Evolutionary conservation across 768 basidiomycete genomes (phyloP).

Genomic region (Crassisporium funariophilum): DNA sequence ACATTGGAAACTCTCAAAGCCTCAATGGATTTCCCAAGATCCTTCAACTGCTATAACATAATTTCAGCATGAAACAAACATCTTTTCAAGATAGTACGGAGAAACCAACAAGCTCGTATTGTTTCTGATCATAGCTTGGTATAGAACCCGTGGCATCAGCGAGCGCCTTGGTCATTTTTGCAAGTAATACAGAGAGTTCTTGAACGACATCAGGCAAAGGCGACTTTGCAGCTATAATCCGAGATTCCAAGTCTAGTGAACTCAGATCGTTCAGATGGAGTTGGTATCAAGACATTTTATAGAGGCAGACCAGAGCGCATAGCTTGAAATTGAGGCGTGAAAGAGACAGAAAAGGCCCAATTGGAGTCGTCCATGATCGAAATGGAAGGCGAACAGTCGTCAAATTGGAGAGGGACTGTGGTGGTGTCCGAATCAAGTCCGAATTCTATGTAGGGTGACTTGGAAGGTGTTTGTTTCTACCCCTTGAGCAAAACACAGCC

Average conservation of each 20-base stretch:
- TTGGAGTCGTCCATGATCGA: constrained; percentile 34
- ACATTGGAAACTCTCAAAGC: constrained; percentile 44
- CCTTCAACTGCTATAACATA: constrained; percentile 60
- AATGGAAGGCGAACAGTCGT: background rate
- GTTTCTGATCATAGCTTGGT: constrained; percentile 74
- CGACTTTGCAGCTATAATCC: constrained; percentile 44
- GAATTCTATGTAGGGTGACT: too few relatives aligned
- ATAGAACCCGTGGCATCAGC: constrained; percentile 65
- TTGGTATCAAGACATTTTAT: constrained; percentile 8
- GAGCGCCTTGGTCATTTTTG: constrained; percentile 62
- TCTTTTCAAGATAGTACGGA: background rate
- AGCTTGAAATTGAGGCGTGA: constrained; percentile 52
- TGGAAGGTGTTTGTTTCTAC: constrained; percentile 2
- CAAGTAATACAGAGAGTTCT: constrained; percentile 49
- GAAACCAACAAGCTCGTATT: constrained; percentile 62
- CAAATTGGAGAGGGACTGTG: background rate
- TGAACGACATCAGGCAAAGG: constrained; percentile 40
- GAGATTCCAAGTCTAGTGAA: constrained; percentile 48
- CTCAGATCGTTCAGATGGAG: constrained; percentile 10
- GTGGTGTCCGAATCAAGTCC: too few relatives aligned
- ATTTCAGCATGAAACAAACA: constrained; percentile 4
- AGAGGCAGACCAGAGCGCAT: constrained; percentile 50
- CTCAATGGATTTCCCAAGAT: constrained; percentile 58
- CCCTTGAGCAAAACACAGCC: constrained; percentile 7
- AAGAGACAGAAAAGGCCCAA: constrained; percentile 52